Conservation (phyloP, 192 early-diverging fungal genomes). For the Umbelopsis isabellina region DNA sequence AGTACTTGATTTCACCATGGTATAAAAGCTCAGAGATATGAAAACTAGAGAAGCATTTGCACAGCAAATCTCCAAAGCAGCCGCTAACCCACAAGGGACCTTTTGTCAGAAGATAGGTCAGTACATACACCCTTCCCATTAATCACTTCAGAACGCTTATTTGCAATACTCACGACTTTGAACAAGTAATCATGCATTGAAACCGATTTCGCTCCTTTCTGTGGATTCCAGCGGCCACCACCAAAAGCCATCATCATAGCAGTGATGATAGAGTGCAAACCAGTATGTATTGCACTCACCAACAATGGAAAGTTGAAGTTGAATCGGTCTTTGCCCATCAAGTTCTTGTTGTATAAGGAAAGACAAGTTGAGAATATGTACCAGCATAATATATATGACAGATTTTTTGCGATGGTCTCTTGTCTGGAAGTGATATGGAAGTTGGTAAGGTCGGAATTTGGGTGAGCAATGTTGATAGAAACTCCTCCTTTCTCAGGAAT, state of each 20-base stretch:
- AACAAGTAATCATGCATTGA: slow-evolving; percentile 30
- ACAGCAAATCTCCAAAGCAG: slow-evolving; percentile 83
- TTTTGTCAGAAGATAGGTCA: background rate
- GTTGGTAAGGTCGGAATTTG: slow-evolving; percentile 20
- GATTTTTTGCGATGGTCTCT: slow-evolving; percentile 34
- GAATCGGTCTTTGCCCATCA: slow-evolving; percentile 74
- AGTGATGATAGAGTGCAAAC: slow-evolving; percentile 72
- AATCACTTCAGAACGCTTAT: too few species aligned
- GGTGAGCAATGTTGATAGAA: slow-evolving; percentile 21
- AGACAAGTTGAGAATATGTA: slow-evolving; percentile 77
- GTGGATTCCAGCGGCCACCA: slow-evolving; percentile 38
- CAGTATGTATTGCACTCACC: slow-evolving; percentile 76
- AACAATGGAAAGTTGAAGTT: slow-evolving; percentile 81
- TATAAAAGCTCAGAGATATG: slow-evolving; percentile 88
- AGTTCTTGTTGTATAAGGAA: slow-evolving; percentile 83
- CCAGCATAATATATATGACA: slow-evolving; percentile 63
- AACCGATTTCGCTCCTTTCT: slow-evolving; percentile 3
- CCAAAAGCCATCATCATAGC: slow-evolving; percentile 52
- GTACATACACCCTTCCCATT: background rate
- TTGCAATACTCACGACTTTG: slow-evolving; percentile 38
- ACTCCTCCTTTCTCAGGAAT: slow-evolving; percentile 32
- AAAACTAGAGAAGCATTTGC: slow-evolving; percentile 78
- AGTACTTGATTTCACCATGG: slow-evolving; percentile 72
- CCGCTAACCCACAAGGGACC: slow-evolving; percentile 63
- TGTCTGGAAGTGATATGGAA: slow-evolving; percentile 20